Percentiles rank a stretch among this genome's conserved stretches.
These are phyloP conservation scores for Micractinium sp. DNA, from an alignment of 139 green algal species.

Conservation along the genomic window DNA sequence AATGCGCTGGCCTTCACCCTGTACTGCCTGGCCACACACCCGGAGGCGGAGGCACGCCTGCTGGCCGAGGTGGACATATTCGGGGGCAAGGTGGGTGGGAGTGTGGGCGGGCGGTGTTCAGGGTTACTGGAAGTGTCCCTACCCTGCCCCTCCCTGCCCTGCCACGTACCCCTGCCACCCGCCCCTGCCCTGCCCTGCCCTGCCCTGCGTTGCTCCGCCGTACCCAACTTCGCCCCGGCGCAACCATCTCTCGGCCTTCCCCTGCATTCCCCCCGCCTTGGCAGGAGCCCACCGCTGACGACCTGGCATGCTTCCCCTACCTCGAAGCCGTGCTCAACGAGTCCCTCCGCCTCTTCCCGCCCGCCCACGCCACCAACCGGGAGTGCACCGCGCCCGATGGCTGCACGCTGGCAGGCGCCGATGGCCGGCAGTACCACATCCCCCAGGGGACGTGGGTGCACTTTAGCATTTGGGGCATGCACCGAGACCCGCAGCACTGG, in stretches of 20 bases:
- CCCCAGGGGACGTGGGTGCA: slow-evolving; percentile 36
- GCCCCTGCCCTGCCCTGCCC: too few species aligned
- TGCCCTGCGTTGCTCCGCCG: too few species aligned
- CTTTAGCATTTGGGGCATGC: slow-evolving; percentile 41
- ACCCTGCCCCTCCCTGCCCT: background rate
- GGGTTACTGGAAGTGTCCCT: background rate
- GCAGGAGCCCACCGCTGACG: slow-evolving; percentile 11
- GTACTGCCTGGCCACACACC: slow-evolving; percentile 38
- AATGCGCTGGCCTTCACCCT: slow-evolving; percentile 42
- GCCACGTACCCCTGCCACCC: background rate
- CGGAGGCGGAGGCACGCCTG: slow-evolving; percentile 30
- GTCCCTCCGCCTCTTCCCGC: slow-evolving; percentile 41
- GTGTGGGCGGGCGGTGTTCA: background rate
- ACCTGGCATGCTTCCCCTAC: slow-evolving; percentile 37
- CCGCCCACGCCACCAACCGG: slow-evolving; percentile 21
- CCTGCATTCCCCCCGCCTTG: too few species aligned
- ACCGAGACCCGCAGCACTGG: slow-evolving; percentile 34
- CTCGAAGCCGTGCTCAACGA: slow-evolving; percentile 43
- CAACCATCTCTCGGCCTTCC: too few species aligned
- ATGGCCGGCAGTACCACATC: background rate
- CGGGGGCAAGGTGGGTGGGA: slow-evolving; percentile 20
- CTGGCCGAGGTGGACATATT: slow-evolving; percentile 46
- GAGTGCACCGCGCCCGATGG: background rate
- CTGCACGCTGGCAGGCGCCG: background rate
- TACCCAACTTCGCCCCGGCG: too few species aligned